Conservation (phyloP, 805 yeast genomes). For the Sugiyamaella qingdaonensis region DNA sequence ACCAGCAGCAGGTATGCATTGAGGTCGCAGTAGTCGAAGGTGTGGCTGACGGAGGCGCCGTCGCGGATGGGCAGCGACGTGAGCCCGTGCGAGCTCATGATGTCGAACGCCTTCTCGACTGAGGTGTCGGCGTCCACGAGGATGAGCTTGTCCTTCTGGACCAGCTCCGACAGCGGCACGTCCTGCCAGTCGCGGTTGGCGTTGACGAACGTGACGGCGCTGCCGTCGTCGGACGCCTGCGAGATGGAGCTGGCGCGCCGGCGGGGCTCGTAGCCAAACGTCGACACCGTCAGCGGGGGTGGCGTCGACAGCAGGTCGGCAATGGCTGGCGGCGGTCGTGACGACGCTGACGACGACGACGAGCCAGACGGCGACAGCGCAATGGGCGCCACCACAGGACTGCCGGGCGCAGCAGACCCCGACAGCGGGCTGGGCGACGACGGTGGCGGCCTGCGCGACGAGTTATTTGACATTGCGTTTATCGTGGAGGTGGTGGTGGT, state of each 20-base stretch:
- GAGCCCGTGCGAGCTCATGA: constrained; percentile 62
- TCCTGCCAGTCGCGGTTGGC: constrained; percentile 60
- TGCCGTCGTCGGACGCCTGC: constrained; percentile 7
- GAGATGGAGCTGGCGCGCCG: constrained; percentile 11
- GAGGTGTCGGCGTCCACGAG: constrained; percentile 62
- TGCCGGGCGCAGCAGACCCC: not conserved
- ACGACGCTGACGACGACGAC: not conserved
- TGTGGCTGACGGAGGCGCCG: constrained; percentile 34
- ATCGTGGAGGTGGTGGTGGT: too few species aligned
- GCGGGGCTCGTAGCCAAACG: not conserved
- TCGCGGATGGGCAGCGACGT: constrained; percentile 76
- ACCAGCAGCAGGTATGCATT: constrained; percentile 82
- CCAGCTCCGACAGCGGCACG: constrained; percentile 64
- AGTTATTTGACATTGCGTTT: not conserved
- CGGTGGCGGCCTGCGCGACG: not conserved
- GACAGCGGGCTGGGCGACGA: constrained; percentile 6
- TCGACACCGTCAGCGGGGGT: constrained; percentile 24
- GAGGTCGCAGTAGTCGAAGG: constrained; percentile 89
- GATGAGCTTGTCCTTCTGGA: constrained; percentile 73
- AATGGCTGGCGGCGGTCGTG: constrained; percentile 20
- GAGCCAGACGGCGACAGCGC: not conserved
- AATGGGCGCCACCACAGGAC: constrained; percentile 1
- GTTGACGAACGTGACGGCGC: constrained; percentile 7
- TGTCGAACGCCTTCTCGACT: constrained; percentile 86
- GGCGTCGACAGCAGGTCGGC: constrained; percentile 32